Conservation (phyloP, 2,329 filamentous ascomycete species). For the Sporothrix pseudoabietina region DNA sequence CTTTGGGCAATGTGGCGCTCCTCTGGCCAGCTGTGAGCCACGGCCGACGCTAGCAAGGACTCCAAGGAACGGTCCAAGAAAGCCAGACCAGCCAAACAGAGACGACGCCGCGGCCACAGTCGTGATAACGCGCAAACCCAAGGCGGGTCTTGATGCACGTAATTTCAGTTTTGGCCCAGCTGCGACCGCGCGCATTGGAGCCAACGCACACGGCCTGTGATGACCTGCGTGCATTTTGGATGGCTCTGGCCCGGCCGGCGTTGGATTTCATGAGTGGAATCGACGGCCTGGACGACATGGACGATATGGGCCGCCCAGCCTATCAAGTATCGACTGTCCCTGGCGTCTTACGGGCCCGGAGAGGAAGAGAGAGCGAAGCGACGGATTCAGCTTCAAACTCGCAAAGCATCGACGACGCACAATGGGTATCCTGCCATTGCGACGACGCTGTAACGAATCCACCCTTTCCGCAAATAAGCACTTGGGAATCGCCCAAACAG, state of each 20-base stretch:
- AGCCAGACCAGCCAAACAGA: constrained; percentile 18
- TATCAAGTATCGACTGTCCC: not conserved
- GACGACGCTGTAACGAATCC: constrained; percentile 8
- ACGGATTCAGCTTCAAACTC: constrained; percentile 14
- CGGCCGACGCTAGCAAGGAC: not conserved
- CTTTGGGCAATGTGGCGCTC: constrained; percentile 3
- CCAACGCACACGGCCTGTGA: not conserved
- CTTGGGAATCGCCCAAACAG: not conserved
- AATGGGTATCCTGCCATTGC: constrained; percentile 8
- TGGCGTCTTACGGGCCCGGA: not conserved
- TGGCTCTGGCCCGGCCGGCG: not conserved
- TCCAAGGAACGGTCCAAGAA: not conserved
- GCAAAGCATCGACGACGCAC: not conserved
- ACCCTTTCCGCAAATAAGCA: not conserved
- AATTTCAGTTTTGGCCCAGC: constrained; percentile 12
- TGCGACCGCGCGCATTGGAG: constrained; percentile 2
- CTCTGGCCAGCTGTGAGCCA: not conserved
- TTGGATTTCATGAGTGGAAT: not conserved
- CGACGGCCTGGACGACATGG: not conserved
- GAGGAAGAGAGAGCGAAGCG: not conserved
- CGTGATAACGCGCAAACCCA: constrained; percentile 7
- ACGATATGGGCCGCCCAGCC: not conserved
- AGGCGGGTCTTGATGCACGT: constrained; percentile 29
- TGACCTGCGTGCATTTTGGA: not conserved
- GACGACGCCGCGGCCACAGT: constrained; percentile 8